phyloP scores from a whole-genome alignment of 208 protist genomes.

The Trypanosoma brucei region DNA sequence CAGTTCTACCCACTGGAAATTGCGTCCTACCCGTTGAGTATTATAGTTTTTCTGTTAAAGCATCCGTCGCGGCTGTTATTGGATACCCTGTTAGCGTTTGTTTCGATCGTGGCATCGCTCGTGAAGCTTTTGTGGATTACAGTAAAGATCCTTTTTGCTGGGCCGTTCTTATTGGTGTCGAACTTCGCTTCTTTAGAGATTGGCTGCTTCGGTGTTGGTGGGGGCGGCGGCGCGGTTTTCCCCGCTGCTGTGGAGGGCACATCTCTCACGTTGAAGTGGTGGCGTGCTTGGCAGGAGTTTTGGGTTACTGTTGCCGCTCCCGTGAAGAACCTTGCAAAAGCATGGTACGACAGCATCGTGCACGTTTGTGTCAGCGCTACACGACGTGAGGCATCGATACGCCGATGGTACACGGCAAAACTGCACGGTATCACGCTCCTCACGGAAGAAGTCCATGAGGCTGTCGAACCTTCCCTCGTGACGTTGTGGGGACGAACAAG shows the following conservation, averaged over 20 bases:
- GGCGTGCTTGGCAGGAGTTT: constrained; percentile 66
- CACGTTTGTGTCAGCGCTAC: constrained; percentile 42
- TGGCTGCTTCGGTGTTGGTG: constrained; percentile 12
- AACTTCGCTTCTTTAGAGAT: constrained; percentile 32
- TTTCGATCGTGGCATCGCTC: constrained; percentile 28
- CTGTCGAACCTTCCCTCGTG: background rate
- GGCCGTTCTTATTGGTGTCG: constrained; percentile 44
- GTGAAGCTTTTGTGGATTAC: constrained; percentile 35
- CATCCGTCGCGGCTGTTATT: constrained; percentile 46
- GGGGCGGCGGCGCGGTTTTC: constrained; percentile 13
- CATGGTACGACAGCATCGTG: constrained; percentile 66
- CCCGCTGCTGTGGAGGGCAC: constrained; percentile 40
- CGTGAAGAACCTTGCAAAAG: constrained; percentile 76
- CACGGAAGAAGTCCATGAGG: constrained; percentile 11
- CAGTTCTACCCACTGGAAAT: constrained; percentile 58
- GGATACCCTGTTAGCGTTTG: constrained; percentile 32
- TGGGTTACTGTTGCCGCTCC: constrained; percentile 75
- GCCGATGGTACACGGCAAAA: constrained; percentile 51
- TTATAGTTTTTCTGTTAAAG: constrained; percentile 29
- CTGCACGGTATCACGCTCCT: constrained; percentile 11
- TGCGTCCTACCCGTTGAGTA: constrained; percentile 18
- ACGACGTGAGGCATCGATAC: constrained; percentile 62
- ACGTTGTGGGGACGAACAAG: background rate
- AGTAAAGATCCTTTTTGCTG: constrained; percentile 45
- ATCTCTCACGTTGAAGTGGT: constrained; percentile 53